Evolutionary conservation across 2,329 filamentous ascomycete species (phyloP).

Genomic region (Neonectria coccinea): DNA sequence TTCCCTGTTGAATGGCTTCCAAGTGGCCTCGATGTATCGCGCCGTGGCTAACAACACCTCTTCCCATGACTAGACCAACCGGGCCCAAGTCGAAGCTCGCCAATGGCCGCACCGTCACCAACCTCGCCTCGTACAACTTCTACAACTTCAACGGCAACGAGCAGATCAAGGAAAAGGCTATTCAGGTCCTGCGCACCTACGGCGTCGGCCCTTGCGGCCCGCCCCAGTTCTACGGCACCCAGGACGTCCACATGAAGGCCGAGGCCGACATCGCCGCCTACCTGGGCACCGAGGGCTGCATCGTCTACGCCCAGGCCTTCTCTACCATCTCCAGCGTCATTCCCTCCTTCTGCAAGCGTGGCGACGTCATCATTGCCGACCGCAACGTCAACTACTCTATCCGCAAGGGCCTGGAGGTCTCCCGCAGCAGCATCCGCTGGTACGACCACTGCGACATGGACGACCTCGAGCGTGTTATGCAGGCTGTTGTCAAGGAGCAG

Average conservation of each 20-base stretch:
- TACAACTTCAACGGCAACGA: constrained; percentile 98
- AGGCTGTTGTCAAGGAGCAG: constrained; percentile 89
- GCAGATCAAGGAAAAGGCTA: constrained; percentile 91
- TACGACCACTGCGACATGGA: constrained; percentile 97
- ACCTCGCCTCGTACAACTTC: constrained; percentile 95
- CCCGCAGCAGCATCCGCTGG: constrained; percentile 90
- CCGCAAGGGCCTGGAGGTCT: constrained; percentile 93
- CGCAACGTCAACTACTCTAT: constrained; percentile 93
- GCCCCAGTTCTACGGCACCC: constrained; percentile 97
- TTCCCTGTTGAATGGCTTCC: not conserved
- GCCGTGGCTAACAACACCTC: not conserved
- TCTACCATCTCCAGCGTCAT: constrained; percentile 98
- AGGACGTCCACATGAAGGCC: constrained; percentile 97
- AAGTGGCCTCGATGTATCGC: not conserved
- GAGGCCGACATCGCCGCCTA: constrained; percentile 94
- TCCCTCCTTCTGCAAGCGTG: constrained; percentile 95
- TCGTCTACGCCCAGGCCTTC: constrained; percentile 96
- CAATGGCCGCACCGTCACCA: constrained; percentile 90
- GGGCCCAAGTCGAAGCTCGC: constrained; percentile 90
- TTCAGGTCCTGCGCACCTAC: constrained; percentile 92
- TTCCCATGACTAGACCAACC: constrained; percentile 73
- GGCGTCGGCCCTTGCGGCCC: constrained; percentile 97
- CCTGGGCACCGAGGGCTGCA: constrained; percentile 87
- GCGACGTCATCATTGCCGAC: constrained; percentile 96
- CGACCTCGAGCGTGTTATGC: constrained; percentile 87